Conservation (phyloP, 2,329 filamentous ascomycete species). For the Pseudogymnoascus destructans region DNA sequence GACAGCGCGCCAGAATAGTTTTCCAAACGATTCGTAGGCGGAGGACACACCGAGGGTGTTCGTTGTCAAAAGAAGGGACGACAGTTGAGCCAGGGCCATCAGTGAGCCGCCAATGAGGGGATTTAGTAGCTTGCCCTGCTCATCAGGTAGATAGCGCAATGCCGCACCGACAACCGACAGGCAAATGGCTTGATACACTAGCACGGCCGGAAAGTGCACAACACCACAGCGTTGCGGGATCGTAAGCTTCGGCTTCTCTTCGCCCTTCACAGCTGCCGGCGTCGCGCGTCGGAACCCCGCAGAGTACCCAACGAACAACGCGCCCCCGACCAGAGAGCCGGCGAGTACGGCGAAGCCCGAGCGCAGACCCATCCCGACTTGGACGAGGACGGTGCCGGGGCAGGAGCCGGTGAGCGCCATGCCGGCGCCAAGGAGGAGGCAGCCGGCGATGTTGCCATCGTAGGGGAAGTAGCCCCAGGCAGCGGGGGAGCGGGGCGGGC, state of each 20-base stretch:
- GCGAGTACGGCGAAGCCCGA: conserved; percentile 39
- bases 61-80: conserved; percentile 40
- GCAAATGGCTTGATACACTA: conserved; percentile 17
- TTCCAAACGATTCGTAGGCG: conserved; percentile 47
- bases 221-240: conserved; percentile 15
- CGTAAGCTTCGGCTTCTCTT: conserved; percentile 11
- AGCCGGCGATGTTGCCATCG: conserved; percentile 54
- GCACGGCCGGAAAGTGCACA: conserved; percentile 9
- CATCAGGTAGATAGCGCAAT: background rate
- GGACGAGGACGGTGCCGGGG: conserved; percentile 50
- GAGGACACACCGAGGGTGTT: conserved; percentile 47
- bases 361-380: conserved; percentile 40
- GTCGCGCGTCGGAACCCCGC: background rate
- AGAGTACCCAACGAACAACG: conserved; percentile 29
- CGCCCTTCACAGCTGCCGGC: background rate
- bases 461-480: conserved; percentile 37
- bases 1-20: conserved; percentile 36
- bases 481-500: conserved; percentile 36
- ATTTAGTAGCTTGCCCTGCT: conserved; percentile 26
- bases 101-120: conserved; percentile 39
- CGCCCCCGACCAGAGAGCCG: conserved; percentile 43
- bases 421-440: conserved; percentile 47
- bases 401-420: conserved; percentile 55
- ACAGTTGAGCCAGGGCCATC: conserved; percentile 44
- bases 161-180: conserved; percentile 11